Conservation (phyloP, 441 rosid species). For the Adansonia gregorii region DNA sequence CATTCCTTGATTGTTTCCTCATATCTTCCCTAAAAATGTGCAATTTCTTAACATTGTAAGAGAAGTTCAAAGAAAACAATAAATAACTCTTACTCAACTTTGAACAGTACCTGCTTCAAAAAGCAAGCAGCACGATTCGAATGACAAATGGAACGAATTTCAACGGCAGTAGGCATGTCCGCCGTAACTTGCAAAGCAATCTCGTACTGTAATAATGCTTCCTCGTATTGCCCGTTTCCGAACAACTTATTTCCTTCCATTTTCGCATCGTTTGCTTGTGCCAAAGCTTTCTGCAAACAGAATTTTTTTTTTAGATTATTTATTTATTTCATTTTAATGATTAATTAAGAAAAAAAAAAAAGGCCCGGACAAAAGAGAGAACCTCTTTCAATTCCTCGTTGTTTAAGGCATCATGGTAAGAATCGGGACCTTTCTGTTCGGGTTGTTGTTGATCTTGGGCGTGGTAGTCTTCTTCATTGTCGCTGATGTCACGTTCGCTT, state of each 20-base stretch:
- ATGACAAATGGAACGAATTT: slow-evolving; percentile 74
- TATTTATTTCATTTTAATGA: background rate
- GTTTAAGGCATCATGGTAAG: slow-evolving; percentile 29
- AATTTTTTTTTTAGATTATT: background rate
- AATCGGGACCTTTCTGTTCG: slow-evolving; percentile 26
- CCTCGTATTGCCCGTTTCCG: slow-evolving; percentile 69
- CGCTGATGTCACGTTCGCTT: slow-evolving; percentile 73
- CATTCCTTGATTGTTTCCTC: slow-evolving; percentile 87
- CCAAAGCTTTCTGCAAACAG: slow-evolving; percentile 53
- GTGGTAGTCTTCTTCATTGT: slow-evolving; percentile 39
- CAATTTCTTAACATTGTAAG: background rate
- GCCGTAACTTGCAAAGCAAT: slow-evolving; percentile 60
- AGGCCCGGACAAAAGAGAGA: background rate
- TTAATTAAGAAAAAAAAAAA: background rate
- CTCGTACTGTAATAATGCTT: slow-evolving; percentile 71
- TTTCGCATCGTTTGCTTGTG: slow-evolving; percentile 69
- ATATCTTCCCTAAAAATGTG: slow-evolving; percentile 57
- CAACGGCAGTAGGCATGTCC: slow-evolving; percentile 45
- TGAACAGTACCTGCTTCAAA: slow-evolving; percentile 61
- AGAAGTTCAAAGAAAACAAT: background rate
- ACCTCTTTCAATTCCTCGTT: slow-evolving; percentile 62
- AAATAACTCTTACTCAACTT: background rate
- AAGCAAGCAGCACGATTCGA: slow-evolving; percentile 79
- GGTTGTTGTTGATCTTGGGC: slow-evolving; percentile 20
- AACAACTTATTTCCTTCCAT: slow-evolving; percentile 75